Evolutionary conservation across 805 yeast species (phyloP), one percentile per base, ranked within the genome.

Genomic region (Nakazawaea pomicola): DNA sequence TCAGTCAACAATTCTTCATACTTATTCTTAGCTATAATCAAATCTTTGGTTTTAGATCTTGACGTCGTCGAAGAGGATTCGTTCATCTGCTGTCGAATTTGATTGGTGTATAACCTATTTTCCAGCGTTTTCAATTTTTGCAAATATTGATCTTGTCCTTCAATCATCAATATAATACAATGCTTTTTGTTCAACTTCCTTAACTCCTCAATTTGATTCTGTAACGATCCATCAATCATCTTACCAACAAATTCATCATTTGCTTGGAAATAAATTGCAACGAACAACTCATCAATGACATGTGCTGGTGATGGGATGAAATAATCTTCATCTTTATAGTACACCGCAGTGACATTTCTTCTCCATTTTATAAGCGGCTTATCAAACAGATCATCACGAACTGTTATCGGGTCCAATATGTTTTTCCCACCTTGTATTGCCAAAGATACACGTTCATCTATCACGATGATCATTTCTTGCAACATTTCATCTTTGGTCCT

Each of bases 291-390:
- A 5, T 64, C 61, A 1, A 65, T 45, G 2, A 67, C 51, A 23
- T 54, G 60, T 1, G 66, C 57, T 0, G 57, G 61, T 36, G 73
- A 62, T 0, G 90, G 90, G 8, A 74, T 65, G 48, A 78, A 83
- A 0, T 71, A 50, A 44, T 78, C 84, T 20, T 64, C 62, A 1
- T 53, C 53, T 8, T 60, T 47, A 49, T 76, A 73, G 55, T 79
- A 83, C 1, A 52, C 53, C 0, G 83, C 72, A 16, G 58, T 63
- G 4, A 71, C 65, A 14, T 60, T 60, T 31, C 90, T 59, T 36
- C 68, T 62, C 74, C 84, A 81, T 35, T 60, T 56, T 2, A 81
- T 67, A 3, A 70, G 40, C 0, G 83, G 83, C 2, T 64, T 41
- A 12, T 57, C 55, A 18, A 53, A 32, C 47, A 43, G 18, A 46